Conservation (phyloP, 495 filamentous ascomycete species). For the Evernia prunastri region DNA sequence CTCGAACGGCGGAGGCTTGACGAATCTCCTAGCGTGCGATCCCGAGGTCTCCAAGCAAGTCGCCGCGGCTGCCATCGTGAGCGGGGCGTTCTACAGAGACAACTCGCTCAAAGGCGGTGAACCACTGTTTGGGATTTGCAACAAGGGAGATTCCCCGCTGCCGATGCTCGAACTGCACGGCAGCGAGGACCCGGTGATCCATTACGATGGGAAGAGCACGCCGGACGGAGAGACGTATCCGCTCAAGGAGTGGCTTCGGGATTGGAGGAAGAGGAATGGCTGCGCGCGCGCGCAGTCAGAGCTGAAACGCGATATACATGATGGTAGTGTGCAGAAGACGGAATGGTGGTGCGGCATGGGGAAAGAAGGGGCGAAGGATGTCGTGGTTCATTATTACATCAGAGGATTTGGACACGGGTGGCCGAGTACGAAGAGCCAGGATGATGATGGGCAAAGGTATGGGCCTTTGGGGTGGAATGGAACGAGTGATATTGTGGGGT, state of each 20-base stretch:
- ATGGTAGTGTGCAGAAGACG: slow-evolving; percentile 6
- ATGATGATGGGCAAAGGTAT: slow-evolving; percentile 10
- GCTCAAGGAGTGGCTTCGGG: slow-evolving; percentile 2
- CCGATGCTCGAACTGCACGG: slow-evolving; percentile 8
- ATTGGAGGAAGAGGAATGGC: slow-evolving; percentile 8
- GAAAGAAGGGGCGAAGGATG: background rate
- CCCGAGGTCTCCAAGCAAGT: background rate
- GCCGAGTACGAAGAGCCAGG: slow-evolving; percentile 1
- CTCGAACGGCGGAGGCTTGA: slow-evolving; percentile 4
- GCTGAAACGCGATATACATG: background rate
- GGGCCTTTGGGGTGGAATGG: slow-evolving; percentile 4
- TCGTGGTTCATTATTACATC: slow-evolving; percentile 7
- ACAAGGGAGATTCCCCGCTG: background rate
- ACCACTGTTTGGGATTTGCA: background rate
- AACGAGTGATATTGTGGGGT: slow-evolving; percentile 4
- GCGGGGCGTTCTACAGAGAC: slow-evolving; percentile 10
- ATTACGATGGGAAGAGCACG: slow-evolving; percentile 4
- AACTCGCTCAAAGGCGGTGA: background rate
- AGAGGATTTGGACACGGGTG: slow-evolving; percentile 10
- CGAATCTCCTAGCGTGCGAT: slow-evolving; percentile 6
- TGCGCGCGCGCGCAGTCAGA: background rate
- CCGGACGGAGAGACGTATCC: slow-evolving; percentile 11
- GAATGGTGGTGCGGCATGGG: slow-evolving; percentile 7
- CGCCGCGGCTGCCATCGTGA: slow-evolving; percentile 4
- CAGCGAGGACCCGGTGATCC: slow-evolving; percentile 1